These are phyloP conservation scores for Diaporthe sp. DNA, from an alignment of 2,329 filamentous ascomycete genomes.

Conservation along the genomic window DNA sequence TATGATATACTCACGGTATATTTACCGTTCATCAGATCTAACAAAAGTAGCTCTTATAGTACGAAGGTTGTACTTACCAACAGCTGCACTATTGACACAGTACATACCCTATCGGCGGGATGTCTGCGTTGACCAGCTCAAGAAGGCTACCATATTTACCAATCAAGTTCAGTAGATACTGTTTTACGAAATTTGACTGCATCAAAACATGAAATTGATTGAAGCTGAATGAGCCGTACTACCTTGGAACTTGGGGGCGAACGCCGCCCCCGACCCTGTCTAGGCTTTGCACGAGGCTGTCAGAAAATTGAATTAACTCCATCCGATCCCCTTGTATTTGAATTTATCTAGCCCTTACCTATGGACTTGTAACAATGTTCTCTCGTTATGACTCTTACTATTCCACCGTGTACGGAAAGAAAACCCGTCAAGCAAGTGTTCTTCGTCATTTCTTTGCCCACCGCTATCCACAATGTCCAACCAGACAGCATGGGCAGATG, in stretches of 20 bases:
- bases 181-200: not conserved
- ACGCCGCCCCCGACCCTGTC: not conserved
- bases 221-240: not conserved
- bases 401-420: not conserved
- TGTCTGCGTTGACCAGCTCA: not conserved
- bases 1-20: too few relatives aligned
- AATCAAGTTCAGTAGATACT: not conserved
- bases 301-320: not conserved
- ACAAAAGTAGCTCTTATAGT: too few relatives aligned
- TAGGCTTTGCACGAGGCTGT: not conserved
- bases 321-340: not conserved
- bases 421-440: not conserved
- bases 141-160: not conserved
- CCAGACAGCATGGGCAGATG: not conserved
- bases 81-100: not conserved
- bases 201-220: not conserved
- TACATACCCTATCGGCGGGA: not conserved
- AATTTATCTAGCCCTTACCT: not conserved
- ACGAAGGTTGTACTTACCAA: too few relatives aligned
- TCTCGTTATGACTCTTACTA: too few relatives aligned
- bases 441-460: not conserved
- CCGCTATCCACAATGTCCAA: not conserved
- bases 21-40: too few relatives aligned
- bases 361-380: not conserved
- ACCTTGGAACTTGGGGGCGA: not conserved